phyloP scores from a whole-genome alignment of 1,139 yeast genomes.

The Neolecta irregularis region DNA sequence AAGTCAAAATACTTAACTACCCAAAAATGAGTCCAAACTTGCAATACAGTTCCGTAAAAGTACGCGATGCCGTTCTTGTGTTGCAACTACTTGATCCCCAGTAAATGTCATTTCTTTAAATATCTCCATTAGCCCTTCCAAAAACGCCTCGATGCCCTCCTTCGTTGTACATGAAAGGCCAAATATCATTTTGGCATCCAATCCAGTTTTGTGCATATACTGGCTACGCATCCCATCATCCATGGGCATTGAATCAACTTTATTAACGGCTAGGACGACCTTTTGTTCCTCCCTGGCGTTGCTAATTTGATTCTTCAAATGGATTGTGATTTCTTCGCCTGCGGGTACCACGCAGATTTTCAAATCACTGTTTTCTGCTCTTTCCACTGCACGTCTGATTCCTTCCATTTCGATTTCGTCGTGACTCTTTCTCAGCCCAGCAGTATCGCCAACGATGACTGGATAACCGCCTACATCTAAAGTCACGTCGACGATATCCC shows the following conservation, averaged over 20 bases:
- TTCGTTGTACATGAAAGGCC: slow-evolving; percentile 50
- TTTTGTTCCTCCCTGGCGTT: too few relatives aligned
- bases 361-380: slow-evolving; percentile 45
- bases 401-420: slow-evolving; percentile 61
- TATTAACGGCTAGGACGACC: slow-evolving; percentile 23
- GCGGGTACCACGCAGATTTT: slow-evolving; percentile 38
- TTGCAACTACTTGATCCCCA: slow-evolving; percentile 47
- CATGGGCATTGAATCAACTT: slow-evolving; percentile 19
- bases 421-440: slow-evolving; percentile 48
- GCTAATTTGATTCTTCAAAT: slow-evolving; percentile 3
- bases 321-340: slow-evolving; percentile 20
- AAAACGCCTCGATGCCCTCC: slow-evolving; percentile 39
- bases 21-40: slow-evolving; percentile 48
- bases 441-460: slow-evolving; percentile 78
- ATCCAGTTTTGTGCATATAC: slow-evolving; percentile 12
- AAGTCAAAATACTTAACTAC: slow-evolving; percentile 1
- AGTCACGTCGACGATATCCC: slow-evolving; percentile 74
- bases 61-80: slow-evolving; percentile 64
- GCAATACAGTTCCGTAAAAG: slow-evolving; percentile 54
- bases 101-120: slow-evolving; percentile 37
- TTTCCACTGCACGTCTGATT: slow-evolving; percentile 53
- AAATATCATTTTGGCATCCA: slow-evolving; percentile 25
- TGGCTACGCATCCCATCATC: slow-evolving; percentile 4
- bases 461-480: slow-evolving; percentile 74
- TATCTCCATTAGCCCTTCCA: slow-evolving; percentile 25